These are phyloP conservation scores for Talaromyces thailandensis DNA, from an alignment of 495 filamentous ascomycete species.

Conservation along the genomic window DNA sequence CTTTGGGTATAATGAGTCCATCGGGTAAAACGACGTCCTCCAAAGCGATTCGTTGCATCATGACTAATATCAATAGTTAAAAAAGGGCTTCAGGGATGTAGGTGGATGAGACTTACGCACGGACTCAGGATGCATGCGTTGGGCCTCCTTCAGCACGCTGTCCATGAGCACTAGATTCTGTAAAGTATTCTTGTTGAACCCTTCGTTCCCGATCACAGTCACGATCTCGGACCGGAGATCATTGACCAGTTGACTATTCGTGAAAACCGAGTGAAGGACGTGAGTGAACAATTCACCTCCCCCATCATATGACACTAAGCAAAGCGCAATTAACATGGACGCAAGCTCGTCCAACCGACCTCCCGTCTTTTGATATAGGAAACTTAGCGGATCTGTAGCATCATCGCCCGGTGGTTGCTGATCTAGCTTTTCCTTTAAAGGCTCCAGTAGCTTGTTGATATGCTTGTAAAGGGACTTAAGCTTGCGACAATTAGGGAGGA, in stretches of 20 bases:
- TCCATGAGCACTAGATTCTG: slow-evolving; percentile 36
- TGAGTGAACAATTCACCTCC: background rate
- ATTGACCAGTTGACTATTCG: slow-evolving; percentile 14
- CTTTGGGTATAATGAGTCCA: slow-evolving; percentile 12
- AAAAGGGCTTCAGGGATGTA: background rate
- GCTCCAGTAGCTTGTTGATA: background rate
- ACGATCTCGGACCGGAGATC: slow-evolving; percentile 30
- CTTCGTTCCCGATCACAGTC: slow-evolving; percentile 22
- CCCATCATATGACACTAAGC: slow-evolving; percentile 1
- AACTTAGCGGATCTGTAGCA: slow-evolving; percentile 3
- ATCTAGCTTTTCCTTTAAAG: slow-evolving; percentile 3
- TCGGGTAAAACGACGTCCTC: slow-evolving; percentile 11
- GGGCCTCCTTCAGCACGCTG: slow-evolving; percentile 35
- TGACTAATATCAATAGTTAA: slow-evolving; percentile 1
- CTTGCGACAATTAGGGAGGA: background rate
- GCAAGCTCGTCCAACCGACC: slow-evolving; percentile 13
- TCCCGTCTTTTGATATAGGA: slow-evolving; percentile 11
- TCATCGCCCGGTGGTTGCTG: background rate
- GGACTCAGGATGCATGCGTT: slow-evolving; percentile 24
- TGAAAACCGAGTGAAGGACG: slow-evolving; percentile 2
- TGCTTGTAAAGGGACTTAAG: background rate
- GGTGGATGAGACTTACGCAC: slow-evolving; percentile 19
- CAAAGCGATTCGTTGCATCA: slow-evolving; percentile 5
- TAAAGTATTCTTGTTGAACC: slow-evolving; percentile 28
- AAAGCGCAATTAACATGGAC: slow-evolving; percentile 9